phyloP scores from a whole-genome alignment of 345 rosid genomes.

The Pistacia vera region DNA sequence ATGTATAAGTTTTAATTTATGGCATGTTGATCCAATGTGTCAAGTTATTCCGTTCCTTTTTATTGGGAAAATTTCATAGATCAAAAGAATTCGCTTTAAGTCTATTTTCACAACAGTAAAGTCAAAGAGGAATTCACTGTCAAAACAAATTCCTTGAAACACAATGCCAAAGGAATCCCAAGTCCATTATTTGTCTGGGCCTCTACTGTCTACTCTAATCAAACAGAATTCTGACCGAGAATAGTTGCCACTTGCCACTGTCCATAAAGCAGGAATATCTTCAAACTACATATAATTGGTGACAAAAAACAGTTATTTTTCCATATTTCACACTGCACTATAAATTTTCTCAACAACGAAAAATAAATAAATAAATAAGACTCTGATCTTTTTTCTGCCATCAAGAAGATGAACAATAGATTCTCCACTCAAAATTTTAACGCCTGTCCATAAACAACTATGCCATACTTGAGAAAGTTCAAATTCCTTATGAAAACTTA shows the following conservation, averaged over 20 bases:
- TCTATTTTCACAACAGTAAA: neutral
- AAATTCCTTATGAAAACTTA: conserved; percentile 10
- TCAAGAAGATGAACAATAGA: conserved; percentile 28
- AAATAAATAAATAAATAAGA: neutral
- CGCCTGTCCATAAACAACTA: neutral
- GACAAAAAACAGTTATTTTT: neutral
- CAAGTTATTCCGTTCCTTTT: neutral
- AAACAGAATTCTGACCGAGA: neutral
- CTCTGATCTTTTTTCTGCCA: conserved; percentile 19
- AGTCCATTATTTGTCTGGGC: neutral
- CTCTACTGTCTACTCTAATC: neutral
- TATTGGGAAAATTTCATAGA: neutral
- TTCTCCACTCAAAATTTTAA: conserved; percentile 25
- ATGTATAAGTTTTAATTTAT: neutral
- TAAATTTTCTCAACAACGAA: neutral
- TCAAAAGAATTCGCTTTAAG: neutral
- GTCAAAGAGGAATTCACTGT: neutral
- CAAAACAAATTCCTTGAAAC: neutral
- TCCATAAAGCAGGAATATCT: neutral
- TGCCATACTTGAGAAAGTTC: conserved; percentile 12
- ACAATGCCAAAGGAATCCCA: neutral
- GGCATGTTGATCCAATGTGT: neutral
- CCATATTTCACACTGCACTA: neutral
- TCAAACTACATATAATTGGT: neutral
- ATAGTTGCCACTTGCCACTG: neutral